phyloP scores from a whole-genome alignment of 2,329 filamentous ascomycete genomes.

The Monascus ruber region DNA sequence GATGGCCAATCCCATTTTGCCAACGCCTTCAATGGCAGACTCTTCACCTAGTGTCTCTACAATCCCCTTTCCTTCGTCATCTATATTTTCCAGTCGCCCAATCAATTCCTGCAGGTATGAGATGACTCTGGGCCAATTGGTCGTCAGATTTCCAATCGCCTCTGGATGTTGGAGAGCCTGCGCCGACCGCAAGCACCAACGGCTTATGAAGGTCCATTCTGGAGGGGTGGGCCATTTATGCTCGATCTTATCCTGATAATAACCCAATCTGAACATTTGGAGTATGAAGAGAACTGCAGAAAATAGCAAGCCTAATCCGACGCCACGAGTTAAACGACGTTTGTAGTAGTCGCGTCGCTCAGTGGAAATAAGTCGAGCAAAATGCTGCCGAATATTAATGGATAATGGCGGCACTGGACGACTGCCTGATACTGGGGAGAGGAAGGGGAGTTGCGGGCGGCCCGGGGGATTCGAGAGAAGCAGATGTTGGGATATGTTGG shows the following conservation, averaged over 20 bases:
- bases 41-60: conserved; percentile 43
- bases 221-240: conserved; percentile 65
- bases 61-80: conserved; percentile 57
- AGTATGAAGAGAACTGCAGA: conserved; percentile 54
- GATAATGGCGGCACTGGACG: conserved; percentile 40
- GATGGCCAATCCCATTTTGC: conserved; percentile 54
- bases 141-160: conserved; percentile 40
- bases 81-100: conserved; percentile 55
- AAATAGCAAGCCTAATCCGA: conserved; percentile 59
- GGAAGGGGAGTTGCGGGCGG: conserved; percentile 55
- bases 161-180: conserved; percentile 48
- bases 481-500: conserved; percentile 43
- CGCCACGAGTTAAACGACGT: conserved; percentile 47
- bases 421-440: conserved; percentile 43
- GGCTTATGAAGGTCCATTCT: conserved; percentile 65
- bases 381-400: conserved; percentile 41
- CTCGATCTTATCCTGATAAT: conserved; percentile 66
- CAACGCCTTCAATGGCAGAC: conserved; percentile 43
- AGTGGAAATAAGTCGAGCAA: conserved; percentile 66
- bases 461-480: conserved; percentile 39
- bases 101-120: conserved; percentile 50
- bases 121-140: conserved; percentile 61
- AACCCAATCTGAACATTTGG: conserved; percentile 50
- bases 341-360: conserved; percentile 47
- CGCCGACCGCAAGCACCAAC: conserved; percentile 56